These are phyloP conservation scores for Hypoxylon lenormandii DNA, from an alignment of 495 filamentous ascomycete species.

Conservation along the genomic window DNA sequence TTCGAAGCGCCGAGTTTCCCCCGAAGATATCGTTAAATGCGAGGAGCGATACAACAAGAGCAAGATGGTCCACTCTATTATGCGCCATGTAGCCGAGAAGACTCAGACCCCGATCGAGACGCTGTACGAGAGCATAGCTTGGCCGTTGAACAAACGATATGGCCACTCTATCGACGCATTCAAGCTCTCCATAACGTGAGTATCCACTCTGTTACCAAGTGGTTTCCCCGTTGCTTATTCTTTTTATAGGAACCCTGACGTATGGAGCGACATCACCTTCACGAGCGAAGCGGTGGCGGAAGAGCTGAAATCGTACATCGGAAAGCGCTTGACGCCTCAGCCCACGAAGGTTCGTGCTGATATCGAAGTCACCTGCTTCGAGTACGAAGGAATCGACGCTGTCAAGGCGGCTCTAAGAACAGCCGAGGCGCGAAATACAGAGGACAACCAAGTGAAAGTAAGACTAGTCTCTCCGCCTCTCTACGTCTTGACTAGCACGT, in stretches of 20 bases:
- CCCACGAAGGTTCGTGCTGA: conserved; percentile 98
- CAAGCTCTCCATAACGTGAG: conserved; percentile 97
- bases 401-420: conserved; percentile 89
- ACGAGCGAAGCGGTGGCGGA: conserved; percentile 84
- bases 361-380: conserved; percentile 97
- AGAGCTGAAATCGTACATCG: conserved; percentile 91
- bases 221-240: neutral
- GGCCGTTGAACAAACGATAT: conserved; percentile 97
- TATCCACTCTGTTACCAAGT: neutral
- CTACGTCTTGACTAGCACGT: conserved; percentile 90
- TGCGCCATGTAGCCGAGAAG: conserved; percentile 98
- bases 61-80: conserved; percentile 98
- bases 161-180: conserved; percentile 97
- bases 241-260: conserved; percentile 81
- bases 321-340: conserved; percentile 94
- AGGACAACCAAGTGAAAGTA: conserved; percentile 93
- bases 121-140: conserved; percentile 92
- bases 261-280: conserved; percentile 93
- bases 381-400: conserved; percentile 97
- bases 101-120: conserved; percentile 90
- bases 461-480: conserved; percentile 94
- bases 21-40: conserved; percentile 97
- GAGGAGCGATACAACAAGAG: conserved; percentile 99
- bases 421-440: conserved; percentile 88
- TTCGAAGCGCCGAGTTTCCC: conserved; percentile 95